A percentile compares a stretch with the other conserved stretches of the same genome.
phyloP scores from a whole-genome alignment of 495 filamentous ascomycete genomes.

The Xylaria longipes region DNA sequence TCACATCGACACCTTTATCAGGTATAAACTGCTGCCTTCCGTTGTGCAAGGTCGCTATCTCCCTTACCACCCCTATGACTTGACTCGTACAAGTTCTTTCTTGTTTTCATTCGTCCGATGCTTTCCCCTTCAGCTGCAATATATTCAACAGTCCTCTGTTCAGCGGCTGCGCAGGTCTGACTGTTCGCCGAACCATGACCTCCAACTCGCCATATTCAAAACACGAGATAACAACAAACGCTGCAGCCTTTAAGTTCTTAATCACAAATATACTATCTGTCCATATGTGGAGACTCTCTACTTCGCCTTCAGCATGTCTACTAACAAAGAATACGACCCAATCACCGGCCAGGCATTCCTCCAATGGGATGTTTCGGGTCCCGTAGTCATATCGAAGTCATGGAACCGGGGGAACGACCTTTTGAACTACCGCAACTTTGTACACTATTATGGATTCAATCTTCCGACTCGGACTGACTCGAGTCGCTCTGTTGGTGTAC shows the following conservation, averaged over 20 bases:
- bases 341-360: neutral
- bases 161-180: neutral
- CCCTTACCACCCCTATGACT: too few relatives aligned
- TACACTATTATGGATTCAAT: neutral
- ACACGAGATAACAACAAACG: neutral
- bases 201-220: neutral
- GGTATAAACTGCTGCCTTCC: neutral
- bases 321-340: neutral
- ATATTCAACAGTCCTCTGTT: neutral
- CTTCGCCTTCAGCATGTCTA: neutral
- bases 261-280: neutral
- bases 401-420: neutral
- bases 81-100: neutral
- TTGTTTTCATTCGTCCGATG: neutral
- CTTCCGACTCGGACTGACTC: neutral
- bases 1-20: neutral
- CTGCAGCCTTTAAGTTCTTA: neutral
- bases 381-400: neutral
- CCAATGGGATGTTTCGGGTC: slow-evolving; percentile 3
- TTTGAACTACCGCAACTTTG: too few relatives aligned
- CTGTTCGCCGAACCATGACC: neutral
- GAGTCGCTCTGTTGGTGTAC: neutral
- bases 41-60: neutral
- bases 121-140: neutral
- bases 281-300: neutral